Conservation (phyloP, 2,329 filamentous ascomycete genomes). For the Zymoseptoria crescenta region DNA sequence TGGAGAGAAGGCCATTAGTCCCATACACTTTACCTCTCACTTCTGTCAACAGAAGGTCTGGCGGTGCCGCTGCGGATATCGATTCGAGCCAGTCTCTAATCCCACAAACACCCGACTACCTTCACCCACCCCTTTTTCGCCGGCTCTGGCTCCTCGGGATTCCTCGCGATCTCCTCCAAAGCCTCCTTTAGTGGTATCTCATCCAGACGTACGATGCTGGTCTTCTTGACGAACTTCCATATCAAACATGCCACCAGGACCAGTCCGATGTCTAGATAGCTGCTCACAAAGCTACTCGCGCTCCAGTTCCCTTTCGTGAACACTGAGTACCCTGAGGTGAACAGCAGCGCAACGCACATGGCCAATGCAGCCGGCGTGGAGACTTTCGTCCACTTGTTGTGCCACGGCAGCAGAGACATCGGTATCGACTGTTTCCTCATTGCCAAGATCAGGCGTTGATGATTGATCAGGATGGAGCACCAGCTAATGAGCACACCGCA, state of each 20-base stretch:
- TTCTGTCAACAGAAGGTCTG: too few species aligned
- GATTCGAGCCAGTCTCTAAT: constrained; percentile 6
- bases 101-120: constrained; percentile 18
- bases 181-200: constrained; percentile 20
- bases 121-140: constrained; percentile 14
- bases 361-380: constrained; percentile 28
- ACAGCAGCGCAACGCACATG: constrained; percentile 23
- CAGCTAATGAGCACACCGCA: constrained; percentile 58
- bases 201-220: constrained; percentile 17
- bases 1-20: background rate
- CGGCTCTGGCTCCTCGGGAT: constrained; percentile 15
- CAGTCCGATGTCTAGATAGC: constrained; percentile 27
- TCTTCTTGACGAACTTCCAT: constrained; percentile 22
- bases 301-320: constrained; percentile 25
- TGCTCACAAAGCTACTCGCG: constrained; percentile 28
- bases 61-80: too few species aligned
- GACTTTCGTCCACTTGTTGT: constrained; percentile 33
- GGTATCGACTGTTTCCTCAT: constrained; percentile 22
- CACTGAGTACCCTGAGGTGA: constrained; percentile 23
- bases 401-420: constrained; percentile 19
- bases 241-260: constrained; percentile 17
- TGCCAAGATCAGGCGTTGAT: constrained; percentile 12
- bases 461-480: constrained; percentile 29
- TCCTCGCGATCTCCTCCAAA: constrained; percentile 15
- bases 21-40: too few species aligned